Conservation (phyloP, 106 monocot genomes). For the Agapanthus africanus region DNA sequence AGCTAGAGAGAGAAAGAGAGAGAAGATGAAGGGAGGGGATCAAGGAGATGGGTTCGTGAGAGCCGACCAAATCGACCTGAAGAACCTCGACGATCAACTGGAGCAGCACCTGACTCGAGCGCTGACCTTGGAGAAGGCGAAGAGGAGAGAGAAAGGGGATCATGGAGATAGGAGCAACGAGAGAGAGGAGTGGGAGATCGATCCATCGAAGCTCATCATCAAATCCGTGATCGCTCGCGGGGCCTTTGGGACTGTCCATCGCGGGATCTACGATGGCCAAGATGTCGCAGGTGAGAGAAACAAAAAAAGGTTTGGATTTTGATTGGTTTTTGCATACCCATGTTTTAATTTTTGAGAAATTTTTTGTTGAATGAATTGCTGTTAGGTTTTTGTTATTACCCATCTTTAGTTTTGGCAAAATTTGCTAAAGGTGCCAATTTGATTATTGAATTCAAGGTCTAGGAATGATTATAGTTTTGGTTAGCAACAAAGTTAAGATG, state of each 20-base stretch:
- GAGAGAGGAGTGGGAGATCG: slow-evolving; percentile 54
- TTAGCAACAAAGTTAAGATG: too few species aligned
- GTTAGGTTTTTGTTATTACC: neutral
- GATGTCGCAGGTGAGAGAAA: slow-evolving; percentile 42
- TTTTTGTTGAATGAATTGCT: neutral
- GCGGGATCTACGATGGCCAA: slow-evolving; percentile 37
- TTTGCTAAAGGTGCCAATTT: too few species aligned
- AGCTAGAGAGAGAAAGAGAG: slow-evolving; percentile 4
- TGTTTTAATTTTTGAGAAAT: neutral
- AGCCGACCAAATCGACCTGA: slow-evolving; percentile 55
- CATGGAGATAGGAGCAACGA: slow-evolving; percentile 8
- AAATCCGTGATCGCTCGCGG: slow-evolving; percentile 50
- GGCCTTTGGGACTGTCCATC: slow-evolving; percentile 53
- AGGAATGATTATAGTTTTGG: too few species aligned
- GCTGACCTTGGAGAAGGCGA: slow-evolving; percentile 42
- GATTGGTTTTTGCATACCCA: neutral
- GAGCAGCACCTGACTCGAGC: slow-evolving; percentile 28
- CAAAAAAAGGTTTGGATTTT: neutral
- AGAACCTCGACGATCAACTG: slow-evolving; percentile 46
- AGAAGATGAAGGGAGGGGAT: neutral
- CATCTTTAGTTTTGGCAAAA: too few species aligned
- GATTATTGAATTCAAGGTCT: too few species aligned
- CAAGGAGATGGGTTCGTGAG: slow-evolving; percentile 34
- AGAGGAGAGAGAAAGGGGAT: slow-evolving; percentile 8
- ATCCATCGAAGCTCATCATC: slow-evolving; percentile 42